A percentile compares a stretch with the other conserved stretches of the same genome.
Evolutionary conservation across 768 basidiomycete species (phyloP).

Genomic region (Boletus vermiculosoides): DNA sequence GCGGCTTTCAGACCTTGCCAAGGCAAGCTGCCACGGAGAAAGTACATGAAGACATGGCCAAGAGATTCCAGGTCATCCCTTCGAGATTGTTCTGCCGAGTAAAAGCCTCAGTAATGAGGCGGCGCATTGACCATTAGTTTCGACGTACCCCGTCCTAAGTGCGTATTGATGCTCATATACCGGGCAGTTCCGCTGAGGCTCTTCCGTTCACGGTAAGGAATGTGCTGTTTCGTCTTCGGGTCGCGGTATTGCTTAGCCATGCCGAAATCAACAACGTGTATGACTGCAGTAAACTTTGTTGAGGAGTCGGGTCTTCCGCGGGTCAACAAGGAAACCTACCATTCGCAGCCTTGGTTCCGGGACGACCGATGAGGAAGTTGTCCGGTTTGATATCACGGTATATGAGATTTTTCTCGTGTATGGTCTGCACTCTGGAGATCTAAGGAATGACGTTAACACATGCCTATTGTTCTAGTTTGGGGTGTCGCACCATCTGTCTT

Average conservation of each 20-base stretch:
- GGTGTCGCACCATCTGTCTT: constrained; percentile 81
- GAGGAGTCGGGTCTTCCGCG: background rate
- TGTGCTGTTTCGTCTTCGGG: constrained; percentile 99
- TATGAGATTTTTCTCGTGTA: constrained; percentile 99
- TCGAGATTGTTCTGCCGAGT: constrained; percentile 72
- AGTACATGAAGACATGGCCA: constrained; percentile 99
- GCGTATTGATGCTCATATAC: constrained; percentile 99
- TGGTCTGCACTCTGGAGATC: constrained; percentile 94
- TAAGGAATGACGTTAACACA: constrained; percentile 32
- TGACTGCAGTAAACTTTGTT: constrained; percentile 43
- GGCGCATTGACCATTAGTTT: background rate
- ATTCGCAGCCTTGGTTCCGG: constrained; percentile 87
- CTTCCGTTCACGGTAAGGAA: constrained; percentile 98
- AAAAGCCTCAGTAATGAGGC: constrained; percentile 5
- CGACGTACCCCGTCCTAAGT: constrained; percentile 84
- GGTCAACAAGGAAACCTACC: constrained; percentile 38
- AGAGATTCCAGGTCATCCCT: constrained; percentile 98
- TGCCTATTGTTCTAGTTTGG: background rate
- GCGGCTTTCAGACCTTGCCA: constrained; percentile 99
- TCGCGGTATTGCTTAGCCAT: constrained; percentile 99
- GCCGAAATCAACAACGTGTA: constrained; percentile 97
- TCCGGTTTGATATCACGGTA: constrained; percentile 99
- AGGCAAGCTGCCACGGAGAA: constrained; percentile 91
- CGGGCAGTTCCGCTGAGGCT: constrained; percentile 93
- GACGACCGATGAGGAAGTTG: constrained; percentile 96